These are phyloP conservation scores for Lachancea sp. DNA, from an alignment of 805 yeast genomes.

Conservation along the genomic window DNA sequence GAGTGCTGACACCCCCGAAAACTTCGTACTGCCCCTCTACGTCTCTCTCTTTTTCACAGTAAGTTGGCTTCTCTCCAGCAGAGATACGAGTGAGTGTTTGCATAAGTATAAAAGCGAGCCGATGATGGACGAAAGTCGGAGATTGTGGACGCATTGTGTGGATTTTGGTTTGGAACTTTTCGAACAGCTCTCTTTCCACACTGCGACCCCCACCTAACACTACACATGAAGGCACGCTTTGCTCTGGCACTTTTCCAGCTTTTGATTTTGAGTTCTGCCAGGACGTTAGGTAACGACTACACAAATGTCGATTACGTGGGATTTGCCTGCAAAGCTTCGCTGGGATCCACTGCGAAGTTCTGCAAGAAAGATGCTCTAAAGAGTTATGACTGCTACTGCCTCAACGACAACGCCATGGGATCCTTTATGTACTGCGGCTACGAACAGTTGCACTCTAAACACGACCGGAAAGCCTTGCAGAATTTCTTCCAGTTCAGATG, in stretches of 20 bases:
- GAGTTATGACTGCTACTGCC: constrained; percentile 24
- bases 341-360: constrained; percentile 18
- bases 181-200: too few species aligned
- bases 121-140: too few species aligned
- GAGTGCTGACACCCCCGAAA: background rate
- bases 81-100: too few species aligned
- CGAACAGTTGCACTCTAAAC: constrained; percentile 9
- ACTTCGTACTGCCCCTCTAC: too few species aligned
- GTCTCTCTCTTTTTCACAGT: too few species aligned
- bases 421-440: constrained; percentile 29
- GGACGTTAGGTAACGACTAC: background rate
- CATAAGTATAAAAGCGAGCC: too few species aligned
- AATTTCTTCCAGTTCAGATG: constrained; percentile 26
- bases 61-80: too few species aligned
- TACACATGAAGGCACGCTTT: constrained; percentile 1
- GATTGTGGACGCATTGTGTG: too few species aligned
- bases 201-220: too few species aligned
- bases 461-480: constrained; percentile 14
- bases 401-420: constrained; percentile 27
- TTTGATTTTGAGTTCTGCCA: background rate
- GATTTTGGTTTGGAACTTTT: too few species aligned
- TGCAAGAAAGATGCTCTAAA: constrained; percentile 20
- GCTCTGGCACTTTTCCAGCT: background rate
- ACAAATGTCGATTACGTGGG: constrained; percentile 19
- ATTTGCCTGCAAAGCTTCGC: constrained; percentile 24